phyloP scores from a whole-genome alignment of 2,329 filamentous ascomycete species.

The Fusarium temperatum region DNA sequence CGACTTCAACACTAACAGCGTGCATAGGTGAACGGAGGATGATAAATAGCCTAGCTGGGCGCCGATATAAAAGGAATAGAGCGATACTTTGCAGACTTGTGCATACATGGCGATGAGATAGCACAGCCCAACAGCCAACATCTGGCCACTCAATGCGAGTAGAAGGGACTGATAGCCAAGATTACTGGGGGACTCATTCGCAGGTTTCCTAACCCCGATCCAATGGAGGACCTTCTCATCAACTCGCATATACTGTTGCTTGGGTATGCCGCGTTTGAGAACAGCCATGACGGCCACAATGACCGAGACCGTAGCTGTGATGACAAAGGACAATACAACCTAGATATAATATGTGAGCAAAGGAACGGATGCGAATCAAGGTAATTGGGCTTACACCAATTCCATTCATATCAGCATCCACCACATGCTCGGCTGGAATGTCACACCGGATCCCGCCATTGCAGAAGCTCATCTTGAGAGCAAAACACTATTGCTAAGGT shows the following conservation, averaged over 20 bases:
- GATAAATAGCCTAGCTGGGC: slow-evolving; percentile 3
- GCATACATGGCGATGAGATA: slow-evolving; percentile 27
- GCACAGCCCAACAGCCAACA: slow-evolving; percentile 11
- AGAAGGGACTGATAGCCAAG: slow-evolving; percentile 25
- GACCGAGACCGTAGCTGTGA: slow-evolving; percentile 12
- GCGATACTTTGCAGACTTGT: slow-evolving; percentile 8
- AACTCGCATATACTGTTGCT: slow-evolving; percentile 11
- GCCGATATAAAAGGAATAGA: slow-evolving; percentile 11
- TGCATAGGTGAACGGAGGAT: slow-evolving; percentile 9
- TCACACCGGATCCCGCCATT: background rate
- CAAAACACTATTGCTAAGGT: background rate
- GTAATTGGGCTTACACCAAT: slow-evolving; percentile 4
- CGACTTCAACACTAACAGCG: slow-evolving; percentile 16
- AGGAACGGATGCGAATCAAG: background rate
- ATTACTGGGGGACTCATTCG: slow-evolving; percentile 12
- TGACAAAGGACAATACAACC: slow-evolving; percentile 13
- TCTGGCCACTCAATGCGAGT: slow-evolving; percentile 27
- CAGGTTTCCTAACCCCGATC: background rate
- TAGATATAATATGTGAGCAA: background rate
- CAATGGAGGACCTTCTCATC: slow-evolving; percentile 19
- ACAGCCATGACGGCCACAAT: slow-evolving; percentile 8
- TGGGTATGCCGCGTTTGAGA: slow-evolving; percentile 16
- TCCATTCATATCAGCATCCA: slow-evolving; percentile 29
- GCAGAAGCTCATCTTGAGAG: slow-evolving; percentile 3
- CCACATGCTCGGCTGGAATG: background rate